These are phyloP conservation scores for Cavenderia fasciculata DNA, from an alignment of 78 protist species.

Conservation along the genomic window DNA sequence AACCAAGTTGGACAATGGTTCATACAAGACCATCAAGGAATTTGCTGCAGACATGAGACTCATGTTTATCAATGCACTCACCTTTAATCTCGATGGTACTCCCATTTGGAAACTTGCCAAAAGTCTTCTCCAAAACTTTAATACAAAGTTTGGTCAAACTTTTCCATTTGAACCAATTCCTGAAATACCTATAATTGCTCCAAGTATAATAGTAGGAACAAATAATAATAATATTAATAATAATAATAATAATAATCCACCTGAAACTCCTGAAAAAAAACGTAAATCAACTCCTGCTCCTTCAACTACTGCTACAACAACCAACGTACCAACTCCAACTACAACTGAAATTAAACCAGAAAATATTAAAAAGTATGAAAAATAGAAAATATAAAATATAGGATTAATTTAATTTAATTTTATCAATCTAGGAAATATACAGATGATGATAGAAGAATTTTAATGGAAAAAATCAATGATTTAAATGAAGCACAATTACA, in stretches of 20 bases:
- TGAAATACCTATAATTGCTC: not conserved
- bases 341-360: too few relatives aligned
- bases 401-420: too few relatives aligned
- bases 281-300: too few relatives aligned
- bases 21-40: constrained; percentile 42
- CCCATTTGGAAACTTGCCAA: constrained; percentile 43
- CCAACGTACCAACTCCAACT: not conserved
- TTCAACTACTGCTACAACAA: not conserved
- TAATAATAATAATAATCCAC: too few relatives aligned
- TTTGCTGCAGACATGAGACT: constrained; percentile 71
- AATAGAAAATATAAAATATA: too few relatives aligned
- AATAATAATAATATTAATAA: too few relatives aligned
- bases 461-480: constrained; percentile 15
- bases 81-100: constrained; percentile 50
- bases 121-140: not conserved
- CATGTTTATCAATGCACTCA: constrained; percentile 76
- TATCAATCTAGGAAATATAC: constrained; percentile 20
- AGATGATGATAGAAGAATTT: not conserved
- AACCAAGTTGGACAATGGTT: constrained; percentile 3
- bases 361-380: too few relatives aligned
- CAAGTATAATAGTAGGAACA: too few relatives aligned
- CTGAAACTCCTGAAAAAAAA: too few relatives aligned
- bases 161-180: constrained; percentile 35
- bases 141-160: constrained; percentile 1
- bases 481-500: not conserved